These are phyloP conservation scores for Coelastrella sp. DNA, from an alignment of 139 green algal species.

Conservation along the genomic window DNA sequence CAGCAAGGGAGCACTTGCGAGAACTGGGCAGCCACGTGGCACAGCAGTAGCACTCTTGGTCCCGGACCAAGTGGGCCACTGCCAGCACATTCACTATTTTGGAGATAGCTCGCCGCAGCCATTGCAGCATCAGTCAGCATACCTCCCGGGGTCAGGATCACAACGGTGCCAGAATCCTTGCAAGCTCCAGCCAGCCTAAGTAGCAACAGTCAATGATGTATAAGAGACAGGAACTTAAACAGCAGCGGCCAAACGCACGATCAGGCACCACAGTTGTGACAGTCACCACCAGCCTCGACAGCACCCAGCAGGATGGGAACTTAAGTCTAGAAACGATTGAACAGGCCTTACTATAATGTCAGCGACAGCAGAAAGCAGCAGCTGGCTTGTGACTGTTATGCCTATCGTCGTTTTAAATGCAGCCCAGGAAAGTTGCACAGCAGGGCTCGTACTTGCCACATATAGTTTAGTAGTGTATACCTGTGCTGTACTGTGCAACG, in stretches of 20 bases:
- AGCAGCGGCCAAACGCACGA: neutral
- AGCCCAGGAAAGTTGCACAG: neutral
- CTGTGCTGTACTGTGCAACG: no score
- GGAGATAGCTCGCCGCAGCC: no score
- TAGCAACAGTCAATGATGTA: neutral
- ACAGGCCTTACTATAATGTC: neutral
- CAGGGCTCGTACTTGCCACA: no score
- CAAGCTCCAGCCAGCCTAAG: neutral
- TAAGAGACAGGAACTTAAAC: neutral
- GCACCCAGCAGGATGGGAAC: neutral
- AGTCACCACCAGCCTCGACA: neutral
- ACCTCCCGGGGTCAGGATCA: neutral
- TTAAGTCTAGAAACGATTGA: neutral
- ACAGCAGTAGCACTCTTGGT: neutral
- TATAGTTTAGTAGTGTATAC: no score
- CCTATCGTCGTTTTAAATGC: neutral
- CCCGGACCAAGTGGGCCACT: neutral
- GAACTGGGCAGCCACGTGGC: no score
- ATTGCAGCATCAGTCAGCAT: neutral
- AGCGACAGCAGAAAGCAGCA: neutral
- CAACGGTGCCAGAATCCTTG: neutral
- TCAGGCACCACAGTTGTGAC: neutral
- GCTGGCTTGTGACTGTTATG: neutral
- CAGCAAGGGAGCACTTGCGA: no score
- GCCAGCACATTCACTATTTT: no score